A percentile compares a stretch with the other conserved stretches of the same genome.
These are phyloP conservation scores for Saccharomycopsis sp. DNA, from an alignment of 805 yeast species.

Conservation along the genomic window DNA sequence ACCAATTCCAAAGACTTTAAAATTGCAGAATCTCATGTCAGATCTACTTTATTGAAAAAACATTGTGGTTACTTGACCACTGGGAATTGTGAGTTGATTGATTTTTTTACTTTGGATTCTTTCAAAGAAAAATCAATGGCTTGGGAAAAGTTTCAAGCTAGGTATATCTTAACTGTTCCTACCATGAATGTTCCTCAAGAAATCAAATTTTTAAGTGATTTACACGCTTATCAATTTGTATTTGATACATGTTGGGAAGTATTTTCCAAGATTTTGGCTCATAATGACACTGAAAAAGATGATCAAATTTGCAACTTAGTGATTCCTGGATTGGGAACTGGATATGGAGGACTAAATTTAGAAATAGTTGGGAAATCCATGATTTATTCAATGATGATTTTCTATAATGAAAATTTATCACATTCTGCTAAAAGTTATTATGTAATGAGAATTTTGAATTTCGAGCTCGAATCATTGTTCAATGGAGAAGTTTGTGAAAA, in stretches of 20 bases:
- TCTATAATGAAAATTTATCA: background rate
- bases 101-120: background rate
- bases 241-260: slow-evolving; percentile 15
- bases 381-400: background rate
- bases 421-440: background rate
- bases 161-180: slow-evolving; percentile 10
- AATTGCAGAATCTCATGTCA: no score
- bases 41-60: no score
- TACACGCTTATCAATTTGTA: slow-evolving; percentile 2
- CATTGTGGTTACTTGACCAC: slow-evolving; percentile 14
- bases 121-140: slow-evolving; percentile 5
- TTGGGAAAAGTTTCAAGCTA: slow-evolving; percentile 4
- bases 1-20: background rate
- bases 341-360: background rate
- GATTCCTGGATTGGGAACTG: background rate
- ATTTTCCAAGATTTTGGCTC: slow-evolving; percentile 3
- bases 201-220: background rate
- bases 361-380: background rate
- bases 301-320: background rate
- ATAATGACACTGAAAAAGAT: slow-evolving; percentile 1
- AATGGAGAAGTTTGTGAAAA: slow-evolving; percentile 1
- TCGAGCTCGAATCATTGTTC: background rate
- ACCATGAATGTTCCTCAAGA: slow-evolving; percentile 13
- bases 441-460: background rate
- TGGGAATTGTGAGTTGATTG: slow-evolving; percentile 1